Evolutionary conservation across 202 grass and related monocot genomes (phyloP).

Genomic region (Musa balbisiana): DNA sequence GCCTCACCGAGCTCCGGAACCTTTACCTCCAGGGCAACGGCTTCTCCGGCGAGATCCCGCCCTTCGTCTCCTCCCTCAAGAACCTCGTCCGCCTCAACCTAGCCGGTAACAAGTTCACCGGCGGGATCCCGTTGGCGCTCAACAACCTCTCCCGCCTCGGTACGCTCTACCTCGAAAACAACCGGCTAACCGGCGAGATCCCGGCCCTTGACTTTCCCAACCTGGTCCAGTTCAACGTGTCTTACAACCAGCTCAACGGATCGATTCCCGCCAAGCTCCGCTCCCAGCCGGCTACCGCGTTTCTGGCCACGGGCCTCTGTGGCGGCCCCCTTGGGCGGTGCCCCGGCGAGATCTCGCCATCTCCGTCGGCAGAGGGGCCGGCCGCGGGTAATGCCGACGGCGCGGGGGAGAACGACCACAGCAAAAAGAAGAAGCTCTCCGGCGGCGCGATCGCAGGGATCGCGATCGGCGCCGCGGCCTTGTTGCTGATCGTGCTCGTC

Average conservation of each 20-base stretch:
- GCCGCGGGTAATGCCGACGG: background rate
- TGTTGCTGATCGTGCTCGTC: constrained; percentile 36
- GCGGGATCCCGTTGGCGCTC: constrained; percentile 27
- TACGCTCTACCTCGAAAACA: constrained; percentile 39
- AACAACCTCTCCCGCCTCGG: constrained; percentile 41
- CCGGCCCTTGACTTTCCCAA: constrained; percentile 29
- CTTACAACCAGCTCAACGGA: constrained; percentile 52
- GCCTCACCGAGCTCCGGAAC: constrained; percentile 32
- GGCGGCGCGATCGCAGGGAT: constrained; percentile 70
- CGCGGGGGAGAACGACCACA: background rate
- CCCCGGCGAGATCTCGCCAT: constrained; percentile 43
- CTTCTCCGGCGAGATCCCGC: constrained; percentile 43
- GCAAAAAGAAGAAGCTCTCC: constrained; percentile 44
- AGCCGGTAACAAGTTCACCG: constrained; percentile 32
- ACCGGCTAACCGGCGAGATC: constrained; percentile 43
- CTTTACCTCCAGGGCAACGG: constrained; percentile 51
- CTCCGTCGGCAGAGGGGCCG: constrained; percentile 15
- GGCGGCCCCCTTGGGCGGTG: constrained; percentile 47
- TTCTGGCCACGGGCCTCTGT: constrained; percentile 42
- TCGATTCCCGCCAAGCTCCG: constrained; percentile 46
- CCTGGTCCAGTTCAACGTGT: constrained; percentile 56
- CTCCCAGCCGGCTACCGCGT: constrained; percentile 28
- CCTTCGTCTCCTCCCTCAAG: constrained; percentile 30
- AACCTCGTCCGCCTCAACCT: constrained; percentile 40
- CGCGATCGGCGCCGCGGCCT: constrained; percentile 38